Conservation (phyloP, 2,329 filamentous ascomycete genomes). For the Fusarium euwallaceae region DNA sequence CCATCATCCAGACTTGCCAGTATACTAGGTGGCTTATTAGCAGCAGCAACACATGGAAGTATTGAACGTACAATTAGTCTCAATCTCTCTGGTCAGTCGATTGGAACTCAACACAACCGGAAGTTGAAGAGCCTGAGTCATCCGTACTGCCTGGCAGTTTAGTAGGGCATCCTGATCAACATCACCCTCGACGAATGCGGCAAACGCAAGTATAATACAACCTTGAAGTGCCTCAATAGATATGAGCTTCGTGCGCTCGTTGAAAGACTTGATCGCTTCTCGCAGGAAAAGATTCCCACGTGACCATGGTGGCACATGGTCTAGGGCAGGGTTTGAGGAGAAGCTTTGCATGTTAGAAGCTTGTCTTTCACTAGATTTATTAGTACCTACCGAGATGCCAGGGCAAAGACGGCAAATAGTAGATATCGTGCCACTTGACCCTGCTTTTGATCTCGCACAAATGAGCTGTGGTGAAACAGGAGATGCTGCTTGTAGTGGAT, state of each 20-base stretch:
- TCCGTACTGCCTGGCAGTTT: not conserved
- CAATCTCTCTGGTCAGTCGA: not conserved
- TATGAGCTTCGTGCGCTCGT: not conserved
- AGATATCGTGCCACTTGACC: not conserved
- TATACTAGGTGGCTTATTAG: not conserved
- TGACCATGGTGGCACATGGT: not conserved
- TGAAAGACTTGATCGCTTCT: not conserved
- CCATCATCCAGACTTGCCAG: slow-evolving; percentile 9
- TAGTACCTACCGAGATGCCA: not conserved
- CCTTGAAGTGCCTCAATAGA: not conserved
- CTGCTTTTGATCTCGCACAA: not conserved
- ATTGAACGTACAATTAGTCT: not conserved
- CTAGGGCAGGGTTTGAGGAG: not conserved
- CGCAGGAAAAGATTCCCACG: not conserved
- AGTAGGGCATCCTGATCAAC: not conserved
- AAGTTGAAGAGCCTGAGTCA: not conserved
- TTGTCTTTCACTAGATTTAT: no score
- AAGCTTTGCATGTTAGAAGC: not conserved
- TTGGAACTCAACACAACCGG: not conserved
- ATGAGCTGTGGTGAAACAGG: not conserved
- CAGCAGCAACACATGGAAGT: not conserved
- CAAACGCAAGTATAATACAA: not conserved
- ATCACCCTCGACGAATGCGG: not conserved
- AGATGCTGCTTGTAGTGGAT: not conserved
- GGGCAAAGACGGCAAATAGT: not conserved